These are phyloP conservation scores for Hippophae rhamnoides DNA, from an alignment of 306 rosid species.

Conservation along the genomic window DNA sequence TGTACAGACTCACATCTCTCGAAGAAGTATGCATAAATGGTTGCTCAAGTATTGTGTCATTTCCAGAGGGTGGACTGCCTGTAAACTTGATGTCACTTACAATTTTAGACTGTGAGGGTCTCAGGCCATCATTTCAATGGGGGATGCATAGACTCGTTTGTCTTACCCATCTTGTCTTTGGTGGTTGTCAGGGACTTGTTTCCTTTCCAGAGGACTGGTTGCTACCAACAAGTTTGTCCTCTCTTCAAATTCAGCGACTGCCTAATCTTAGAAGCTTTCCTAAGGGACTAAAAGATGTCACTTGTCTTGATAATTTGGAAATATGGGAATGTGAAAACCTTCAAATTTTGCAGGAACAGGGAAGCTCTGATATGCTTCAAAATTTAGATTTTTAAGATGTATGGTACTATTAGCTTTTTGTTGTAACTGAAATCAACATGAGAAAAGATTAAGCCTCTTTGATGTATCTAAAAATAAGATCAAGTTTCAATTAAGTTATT, in stretches of 20 bases:
- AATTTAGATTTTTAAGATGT: constrained; percentile 15
- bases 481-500: no score
- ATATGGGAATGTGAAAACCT: constrained; percentile 23
- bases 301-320: constrained; percentile 19
- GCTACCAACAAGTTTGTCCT: constrained; percentile 22
- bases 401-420: not conserved
- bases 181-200: constrained; percentile 20
- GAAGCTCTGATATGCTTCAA: constrained; percentile 13
- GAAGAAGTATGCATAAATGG: constrained; percentile 18
- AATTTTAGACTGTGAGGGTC: constrained; percentile 17
- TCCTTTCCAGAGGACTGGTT: constrained; percentile 25
- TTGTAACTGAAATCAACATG: no score
- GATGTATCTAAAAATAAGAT: no score
- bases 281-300: constrained; percentile 13
- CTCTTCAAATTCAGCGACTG: constrained; percentile 23
- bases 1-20: constrained; percentile 23
- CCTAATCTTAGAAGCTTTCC: constrained; percentile 27
- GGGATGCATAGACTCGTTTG: constrained; percentile 25
- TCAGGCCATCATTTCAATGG: constrained; percentile 25
- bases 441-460: no score
- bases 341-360: constrained; percentile 6
- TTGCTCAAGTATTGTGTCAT: constrained; percentile 14
- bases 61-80: constrained; percentile 24
- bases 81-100: constrained; percentile 19
- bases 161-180: constrained; percentile 20